Evolutionary conservation across 345 rosid genomes (phyloP), one percentile per base, ranked within the genome.

Genomic region (Populus nigra): DNA sequence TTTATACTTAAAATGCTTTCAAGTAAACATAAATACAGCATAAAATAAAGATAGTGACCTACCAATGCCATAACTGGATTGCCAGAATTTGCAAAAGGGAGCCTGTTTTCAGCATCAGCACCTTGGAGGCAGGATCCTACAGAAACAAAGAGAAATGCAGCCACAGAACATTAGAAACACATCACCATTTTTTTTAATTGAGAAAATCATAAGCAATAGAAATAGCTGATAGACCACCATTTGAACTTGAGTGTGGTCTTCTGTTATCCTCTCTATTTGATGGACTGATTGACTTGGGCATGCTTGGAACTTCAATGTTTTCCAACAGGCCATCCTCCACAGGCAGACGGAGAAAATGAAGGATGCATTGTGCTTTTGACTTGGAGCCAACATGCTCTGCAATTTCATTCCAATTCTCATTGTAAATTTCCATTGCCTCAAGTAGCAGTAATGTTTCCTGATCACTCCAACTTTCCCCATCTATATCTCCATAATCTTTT

Each of bases 21-120:
- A 67, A 22, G 62, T 36, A 11, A 43, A 57, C 31, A 66, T 16
- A 31, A 16, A 66, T n/a, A 17, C 27, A 23, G 31, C 25, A 31
- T 25, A 22, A 4, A 39, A 39, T 20, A 73, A 83, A 66, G 16
- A 74, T 62, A 57, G 61, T 82, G 71, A 86, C 89, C 23, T 77
- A 96, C 99, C 98, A 96, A 80, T 79, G 99, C 80, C 98, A 96
- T 96, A 73, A 93, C 92, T 65, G 99, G 97, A 85, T 96, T 96
- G 38, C 89, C 91, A 39, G 94, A 96, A 84, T 90, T 93, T 65
- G 87, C 87, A 82, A 96, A 96, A 62, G 99, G 99, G 39, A 96
- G 90, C 78, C 87, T 87, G 79, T 83, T 85, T 78, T 90, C 99
- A 65, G 88, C 70, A 76, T 91, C 91, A 77, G 81, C 84, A 76